Percentiles rank a stretch among this genome's conserved stretches.
phyloP scores from a whole-genome alignment of 1,284 basidiomycete genomes.

The Xerocomus minutiporus region DNA sequence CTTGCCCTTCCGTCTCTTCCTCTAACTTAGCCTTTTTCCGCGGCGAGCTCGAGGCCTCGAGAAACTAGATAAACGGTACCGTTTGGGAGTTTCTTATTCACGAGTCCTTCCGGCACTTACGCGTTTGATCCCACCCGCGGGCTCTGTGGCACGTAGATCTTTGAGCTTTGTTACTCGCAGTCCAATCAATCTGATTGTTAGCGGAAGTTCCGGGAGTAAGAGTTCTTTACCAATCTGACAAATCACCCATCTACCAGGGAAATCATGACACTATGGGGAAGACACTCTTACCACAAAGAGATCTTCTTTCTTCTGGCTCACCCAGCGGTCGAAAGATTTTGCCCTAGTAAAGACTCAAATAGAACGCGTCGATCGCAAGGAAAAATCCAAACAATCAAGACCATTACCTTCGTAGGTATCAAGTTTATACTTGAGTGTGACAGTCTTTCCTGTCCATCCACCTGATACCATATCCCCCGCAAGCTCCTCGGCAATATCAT shows the following conservation, averaged over 20 bases:
- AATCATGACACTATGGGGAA: background rate
- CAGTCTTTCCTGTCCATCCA: slow-evolving; percentile 72
- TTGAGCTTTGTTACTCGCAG: slow-evolving; percentile 81
- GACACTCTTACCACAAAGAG: slow-evolving; percentile 59
- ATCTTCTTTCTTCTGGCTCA: slow-evolving; percentile 70
- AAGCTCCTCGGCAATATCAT: slow-evolving; percentile 76
- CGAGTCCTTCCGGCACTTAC: slow-evolving; percentile 37
- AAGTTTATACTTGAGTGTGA: slow-evolving; percentile 78
- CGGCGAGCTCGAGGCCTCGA: slow-evolving; percentile 39
- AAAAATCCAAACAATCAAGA: background rate
- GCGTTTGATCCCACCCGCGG: slow-evolving; percentile 55
- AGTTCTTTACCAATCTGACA: slow-evolving; percentile 74
- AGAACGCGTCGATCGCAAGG: slow-evolving; percentile 3
- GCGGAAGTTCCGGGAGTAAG: slow-evolving; percentile 72
- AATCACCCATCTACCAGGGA: slow-evolving; percentile 3
- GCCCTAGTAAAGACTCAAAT: slow-evolving; percentile 73
- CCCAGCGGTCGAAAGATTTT: slow-evolving; percentile 71
- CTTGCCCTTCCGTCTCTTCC: slow-evolving; percentile 6
- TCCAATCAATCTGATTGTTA: slow-evolving; percentile 77
- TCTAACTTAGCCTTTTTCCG: slow-evolving; percentile 41
- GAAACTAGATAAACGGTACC: slow-evolving; percentile 44
- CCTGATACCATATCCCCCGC: slow-evolving; percentile 68
- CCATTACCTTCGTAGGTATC: slow-evolving; percentile 75
- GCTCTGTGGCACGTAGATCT: slow-evolving; percentile 57
- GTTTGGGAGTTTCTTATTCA: background rate